These are phyloP conservation scores for Penicillium maclennaniae DNA, from an alignment of 495 filamentous ascomycete genomes.

Conservation along the genomic window DNA sequence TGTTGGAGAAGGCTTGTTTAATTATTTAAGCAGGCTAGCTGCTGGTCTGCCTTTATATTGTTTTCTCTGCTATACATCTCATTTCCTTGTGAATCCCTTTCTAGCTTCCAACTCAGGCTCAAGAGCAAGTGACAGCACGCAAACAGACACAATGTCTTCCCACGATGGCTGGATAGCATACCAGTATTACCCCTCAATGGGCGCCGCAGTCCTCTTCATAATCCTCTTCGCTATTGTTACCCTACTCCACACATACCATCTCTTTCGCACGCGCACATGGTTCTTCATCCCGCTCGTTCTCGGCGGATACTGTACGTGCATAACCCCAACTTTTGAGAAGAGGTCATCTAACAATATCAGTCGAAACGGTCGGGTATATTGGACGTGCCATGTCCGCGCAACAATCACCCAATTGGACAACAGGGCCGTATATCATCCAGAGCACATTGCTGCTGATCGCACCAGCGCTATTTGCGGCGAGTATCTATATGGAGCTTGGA, in stretches of 20 bases:
- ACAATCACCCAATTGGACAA: conserved; percentile 26
- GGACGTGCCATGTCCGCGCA: conserved; percentile 31
- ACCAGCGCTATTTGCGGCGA: conserved; percentile 48
- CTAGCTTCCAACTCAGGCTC: neutral
- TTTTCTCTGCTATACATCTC: neutral
- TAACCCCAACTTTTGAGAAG: neutral
- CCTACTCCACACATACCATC: conserved; percentile 41
- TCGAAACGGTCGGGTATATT: conserved; percentile 42
- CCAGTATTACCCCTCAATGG: conserved; percentile 48
- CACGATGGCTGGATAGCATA: conserved; percentile 8
- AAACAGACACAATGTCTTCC: neutral
- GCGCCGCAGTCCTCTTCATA: conserved; percentile 48
- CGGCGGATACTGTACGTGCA: conserved; percentile 48
- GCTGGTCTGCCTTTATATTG: no score
- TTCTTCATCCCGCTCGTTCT: conserved; percentile 56
- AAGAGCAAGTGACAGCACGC: neutral
- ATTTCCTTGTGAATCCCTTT: neutral
- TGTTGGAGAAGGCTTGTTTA: no score
- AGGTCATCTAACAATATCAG: conserved; percentile 7
- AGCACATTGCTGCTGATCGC: conserved; percentile 35
- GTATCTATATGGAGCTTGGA: conserved; percentile 54
- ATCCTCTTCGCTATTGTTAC: conserved; percentile 46
- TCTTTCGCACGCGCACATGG: conserved; percentile 43
- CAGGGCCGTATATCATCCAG: conserved; percentile 41
- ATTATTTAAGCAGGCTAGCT: no score